phyloP scores from a whole-genome alignment of 1,284 basidiomycete genomes.

The Polyporus tsugae region DNA sequence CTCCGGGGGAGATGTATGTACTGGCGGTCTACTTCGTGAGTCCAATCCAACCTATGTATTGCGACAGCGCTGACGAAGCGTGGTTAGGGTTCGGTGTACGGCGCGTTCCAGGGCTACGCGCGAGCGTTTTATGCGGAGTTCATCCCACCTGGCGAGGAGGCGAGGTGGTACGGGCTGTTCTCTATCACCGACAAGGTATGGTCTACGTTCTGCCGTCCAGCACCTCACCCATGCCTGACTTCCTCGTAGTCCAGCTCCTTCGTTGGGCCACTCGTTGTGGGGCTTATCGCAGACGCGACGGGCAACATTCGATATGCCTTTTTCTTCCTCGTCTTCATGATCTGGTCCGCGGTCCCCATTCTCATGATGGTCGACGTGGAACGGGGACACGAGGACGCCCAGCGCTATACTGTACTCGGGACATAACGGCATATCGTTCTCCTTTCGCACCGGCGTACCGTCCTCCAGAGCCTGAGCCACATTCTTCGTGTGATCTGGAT shows the following conservation, averaged over 20 bases:
- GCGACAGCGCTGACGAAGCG: constrained; percentile 1
- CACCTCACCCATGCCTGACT: not conserved
- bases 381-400: constrained; percentile 72
- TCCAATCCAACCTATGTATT: not conserved
- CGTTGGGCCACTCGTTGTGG: constrained; percentile 87
- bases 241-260: constrained; percentile 79
- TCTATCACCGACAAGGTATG: constrained; percentile 88
- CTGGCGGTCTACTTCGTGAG: constrained; percentile 84
- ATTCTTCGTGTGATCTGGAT: too few species aligned
- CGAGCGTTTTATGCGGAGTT: constrained; percentile 82
- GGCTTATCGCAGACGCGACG: constrained; percentile 84
- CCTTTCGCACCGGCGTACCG: not conserved
- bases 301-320: constrained; percentile 92
- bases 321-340: constrained; percentile 84
- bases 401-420: constrained; percentile 48
- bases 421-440: not conserved
- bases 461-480: too few species aligned
- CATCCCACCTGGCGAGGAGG: constrained; percentile 81
- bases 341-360: constrained; percentile 83
- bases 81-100: constrained; percentile 68
- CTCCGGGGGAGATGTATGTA: constrained; percentile 84
- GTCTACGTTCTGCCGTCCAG: not conserved
- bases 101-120: constrained; percentile 84
- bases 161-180: constrained; percentile 82
- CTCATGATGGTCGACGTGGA: constrained; percentile 76